These are phyloP conservation scores for Sphaerosporella brunnea DNA, from an alignment of 495 filamentous ascomycete genomes.

Conservation along the genomic window DNA sequence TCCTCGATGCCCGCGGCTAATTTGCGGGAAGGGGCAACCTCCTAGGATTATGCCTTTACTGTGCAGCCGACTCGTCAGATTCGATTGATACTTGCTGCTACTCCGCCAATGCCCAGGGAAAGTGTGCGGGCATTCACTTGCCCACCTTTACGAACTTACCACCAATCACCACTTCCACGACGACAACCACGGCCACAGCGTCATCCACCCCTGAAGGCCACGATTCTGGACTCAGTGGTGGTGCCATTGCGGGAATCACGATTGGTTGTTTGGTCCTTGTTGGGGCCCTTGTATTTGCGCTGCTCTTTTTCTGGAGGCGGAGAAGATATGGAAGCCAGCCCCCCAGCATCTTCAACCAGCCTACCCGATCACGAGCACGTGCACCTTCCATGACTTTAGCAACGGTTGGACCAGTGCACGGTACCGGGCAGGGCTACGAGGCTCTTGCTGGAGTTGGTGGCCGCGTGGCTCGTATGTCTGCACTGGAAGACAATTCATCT, in stretches of 20 bases:
- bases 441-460: conserved; percentile 71
- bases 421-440: conserved; percentile 46
- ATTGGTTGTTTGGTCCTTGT: conserved; percentile 60
- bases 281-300: conserved; percentile 45
- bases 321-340: conserved; percentile 37
- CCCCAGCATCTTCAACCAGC: conserved; percentile 57
- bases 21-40: conserved; percentile 42
- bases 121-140: conserved; percentile 55
- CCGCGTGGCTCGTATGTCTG: conserved; percentile 88
- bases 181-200: not conserved
- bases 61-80: conserved; percentile 62
- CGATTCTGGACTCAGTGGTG: conserved; percentile 46
- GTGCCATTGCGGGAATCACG: conserved; percentile 77
- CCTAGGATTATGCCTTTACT: conserved; percentile 73
- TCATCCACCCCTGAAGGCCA: not conserved
- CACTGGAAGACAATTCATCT: conserved; percentile 42
- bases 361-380: conserved; percentile 46
- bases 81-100: conserved; percentile 91
- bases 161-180: conserved; percentile 32
- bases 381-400: conserved; percentile 33
- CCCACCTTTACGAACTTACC: conserved; percentile 56
- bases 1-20: conserved; percentile 5
- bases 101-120: conserved; percentile 49
- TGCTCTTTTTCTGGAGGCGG: conserved; percentile 42
- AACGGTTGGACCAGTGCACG: conserved; percentile 27